Evolutionary conservation across 73 alveolate species (phyloP).

Genomic region (Paramecium tetraurelia): DNA sequence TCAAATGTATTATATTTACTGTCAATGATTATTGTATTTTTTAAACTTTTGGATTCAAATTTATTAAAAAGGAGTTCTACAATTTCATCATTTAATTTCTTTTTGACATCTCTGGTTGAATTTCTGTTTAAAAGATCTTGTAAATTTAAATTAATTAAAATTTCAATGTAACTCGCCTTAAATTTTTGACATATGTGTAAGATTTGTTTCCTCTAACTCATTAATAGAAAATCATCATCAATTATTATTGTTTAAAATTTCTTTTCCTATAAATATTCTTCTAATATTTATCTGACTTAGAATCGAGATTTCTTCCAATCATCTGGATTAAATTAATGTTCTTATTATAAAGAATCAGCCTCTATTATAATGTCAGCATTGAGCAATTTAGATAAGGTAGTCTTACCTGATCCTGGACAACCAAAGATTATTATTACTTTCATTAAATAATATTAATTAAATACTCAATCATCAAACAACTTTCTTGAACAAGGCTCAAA

Average conservation of each 20-base stretch:
- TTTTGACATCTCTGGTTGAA: not conserved
- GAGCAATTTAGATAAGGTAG: not conserved
- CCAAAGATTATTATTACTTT: not conserved
- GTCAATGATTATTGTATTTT: not conserved
- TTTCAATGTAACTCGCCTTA: not conserved
- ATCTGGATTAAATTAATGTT: not conserved
- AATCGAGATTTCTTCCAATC: not conserved
- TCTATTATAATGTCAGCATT: not conserved
- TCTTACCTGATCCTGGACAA: slow-evolving; percentile 48
- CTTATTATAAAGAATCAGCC: not conserved
- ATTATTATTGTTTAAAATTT: not conserved
- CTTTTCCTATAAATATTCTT: not conserved
- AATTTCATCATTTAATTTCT: not conserved
- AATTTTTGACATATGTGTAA: not conserved
- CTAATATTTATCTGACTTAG: not conserved
- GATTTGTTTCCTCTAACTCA: not conserved
- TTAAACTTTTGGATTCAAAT: not conserved
- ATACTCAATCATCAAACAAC: not conserved
- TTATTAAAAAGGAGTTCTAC: not conserved
- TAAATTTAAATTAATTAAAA: not conserved
- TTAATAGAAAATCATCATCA: slow-evolving; percentile 20
- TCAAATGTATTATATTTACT: not conserved
- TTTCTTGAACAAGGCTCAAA: slow-evolving; percentile 1
- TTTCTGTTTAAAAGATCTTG: not conserved
- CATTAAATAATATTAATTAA: not conserved